phyloP scores from a whole-genome alignment of 148 eudicot genomes.

The Limonium bicolor region DNA sequence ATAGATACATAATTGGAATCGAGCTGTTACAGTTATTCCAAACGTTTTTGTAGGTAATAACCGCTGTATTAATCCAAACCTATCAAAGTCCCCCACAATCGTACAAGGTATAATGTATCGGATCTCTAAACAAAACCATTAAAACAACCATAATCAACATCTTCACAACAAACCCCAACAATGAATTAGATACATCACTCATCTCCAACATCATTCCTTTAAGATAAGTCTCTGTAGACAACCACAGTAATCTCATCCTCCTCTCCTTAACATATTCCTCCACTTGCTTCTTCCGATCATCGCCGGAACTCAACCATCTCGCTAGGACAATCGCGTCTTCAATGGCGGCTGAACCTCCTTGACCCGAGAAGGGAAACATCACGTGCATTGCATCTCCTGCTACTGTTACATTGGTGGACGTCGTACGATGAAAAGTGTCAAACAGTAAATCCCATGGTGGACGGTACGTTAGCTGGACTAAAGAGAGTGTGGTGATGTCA shows the following conservation, averaged over 20 bases:
- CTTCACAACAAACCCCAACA: too few species aligned
- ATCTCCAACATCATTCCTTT: slow-evolving; percentile 1
- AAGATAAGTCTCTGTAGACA: neutral
- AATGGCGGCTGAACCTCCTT: slow-evolving; percentile 1
- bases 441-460: slow-evolving; percentile 37
- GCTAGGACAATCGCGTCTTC: slow-evolving; percentile 3
- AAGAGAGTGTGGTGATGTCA: slow-evolving; percentile 24
- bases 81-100: slow-evolving; percentile 4
- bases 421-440: slow-evolving; percentile 20
- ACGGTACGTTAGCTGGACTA: slow-evolving; percentile 31
- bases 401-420: slow-evolving; percentile 2
- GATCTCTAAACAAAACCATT: slow-evolving; percentile 5
- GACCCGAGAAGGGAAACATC: slow-evolving; percentile 3
- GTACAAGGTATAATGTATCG: slow-evolving; percentile 1
- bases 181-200: neutral
- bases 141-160: neutral
- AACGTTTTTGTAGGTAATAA: too few species aligned
- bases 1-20: too few species aligned
- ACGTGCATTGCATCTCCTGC: slow-evolving; percentile 7
- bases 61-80: too few species aligned
- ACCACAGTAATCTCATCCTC: neutral
- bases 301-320: neutral
- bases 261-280: neutral
- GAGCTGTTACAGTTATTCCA: too few species aligned
- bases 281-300: neutral